Base-by-base conservation (phyloP, 495 filamentous ascomycete genomes). In the Penicillium manginii region DNA sequence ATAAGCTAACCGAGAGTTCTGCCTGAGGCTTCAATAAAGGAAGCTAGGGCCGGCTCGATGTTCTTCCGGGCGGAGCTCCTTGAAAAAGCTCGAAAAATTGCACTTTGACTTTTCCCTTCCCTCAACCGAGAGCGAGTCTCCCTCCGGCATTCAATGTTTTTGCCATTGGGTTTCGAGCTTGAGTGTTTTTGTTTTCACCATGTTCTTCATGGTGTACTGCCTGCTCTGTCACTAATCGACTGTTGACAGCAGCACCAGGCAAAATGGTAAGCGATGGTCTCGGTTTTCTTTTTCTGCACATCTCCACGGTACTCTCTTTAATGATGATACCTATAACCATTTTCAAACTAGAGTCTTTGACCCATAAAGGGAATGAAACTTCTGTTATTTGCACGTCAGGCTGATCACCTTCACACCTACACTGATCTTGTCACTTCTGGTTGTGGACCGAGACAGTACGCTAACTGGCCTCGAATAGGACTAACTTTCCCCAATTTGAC, bases 271-370 rank as follows among this genome's bases (percentile, higher is more conserved):
- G 66, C 53, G 40, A 17, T 32, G 22, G 45, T 56, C 42, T 50
- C 58, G 23, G 51, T 18, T 52, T 46, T 43, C 60, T 47, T 46
- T 43, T 47, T 39, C 32, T 45, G 37, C 32, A 49, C 57, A 60
- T 6, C 32, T 31, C 60, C 31, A 39, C 31, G 52, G 50, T 59
- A 59, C 68, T 60, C 71, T 58, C 58, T 29, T 29, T 8, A 21
- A 75, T 87, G 86, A 89, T 89, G 87, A 88, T 81, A 86, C 79
- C 79, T 82, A 86, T 84, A 92, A 89, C 93, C 75, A 56, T 63
- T 74, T 29, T 88, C 91, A 93, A 98, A 98, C 93, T 98, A 98
- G 93, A 98, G 93, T 98, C 93, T 98, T 97, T 98, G 93, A 98
- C 90, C 91, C 59, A 50, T 33, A 82, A 72, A 68, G 81, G 81